A percentile compares a stretch with the other conserved stretches of the same genome.
phyloP scores from a whole-genome alignment of 176 grass and related monocot genomes.

The Zoysia pacifica region DNA sequence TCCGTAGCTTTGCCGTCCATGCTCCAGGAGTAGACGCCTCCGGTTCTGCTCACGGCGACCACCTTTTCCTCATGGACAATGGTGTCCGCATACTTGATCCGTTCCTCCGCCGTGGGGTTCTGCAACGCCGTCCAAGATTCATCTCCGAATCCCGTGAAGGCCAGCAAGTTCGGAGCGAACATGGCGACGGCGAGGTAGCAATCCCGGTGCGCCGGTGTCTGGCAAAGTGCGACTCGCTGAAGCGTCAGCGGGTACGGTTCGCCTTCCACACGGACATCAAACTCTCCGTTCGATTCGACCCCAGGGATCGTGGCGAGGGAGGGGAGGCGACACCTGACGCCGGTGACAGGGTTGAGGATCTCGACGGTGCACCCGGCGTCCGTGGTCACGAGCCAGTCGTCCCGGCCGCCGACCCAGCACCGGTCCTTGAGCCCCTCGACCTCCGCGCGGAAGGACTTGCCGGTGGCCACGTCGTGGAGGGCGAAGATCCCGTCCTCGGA shows the following conservation, averaged over 20 bases:
- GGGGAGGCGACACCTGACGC: background rate
- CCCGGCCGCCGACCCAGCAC: conserved; percentile 10
- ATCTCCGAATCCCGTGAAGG: background rate
- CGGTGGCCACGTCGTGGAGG: background rate
- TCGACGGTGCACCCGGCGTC: background rate
- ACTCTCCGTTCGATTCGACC: no score
- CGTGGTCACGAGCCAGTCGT: conserved; percentile 16
- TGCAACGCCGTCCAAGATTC: background rate
- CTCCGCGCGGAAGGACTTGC: background rate
- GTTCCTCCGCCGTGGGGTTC: background rate
- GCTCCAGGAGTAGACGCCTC: background rate
- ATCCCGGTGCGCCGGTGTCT: background rate
- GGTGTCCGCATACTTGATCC: background rate
- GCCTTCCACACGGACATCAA: no score
- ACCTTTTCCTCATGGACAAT: background rate
- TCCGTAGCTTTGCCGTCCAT: background rate
- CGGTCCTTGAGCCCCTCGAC: background rate
- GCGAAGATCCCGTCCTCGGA: background rate
- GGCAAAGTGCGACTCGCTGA: background rate
- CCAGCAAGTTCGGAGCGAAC: background rate
- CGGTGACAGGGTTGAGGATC: conserved; percentile 7
- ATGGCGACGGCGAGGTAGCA: background rate
- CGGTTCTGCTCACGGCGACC: background rate
- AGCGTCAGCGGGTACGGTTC: no score
- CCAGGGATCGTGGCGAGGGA: background rate